Evolutionary conservation across 2,329 filamentous ascomycete species (phyloP).

Genomic region (Ceratocystis lukuohia): DNA sequence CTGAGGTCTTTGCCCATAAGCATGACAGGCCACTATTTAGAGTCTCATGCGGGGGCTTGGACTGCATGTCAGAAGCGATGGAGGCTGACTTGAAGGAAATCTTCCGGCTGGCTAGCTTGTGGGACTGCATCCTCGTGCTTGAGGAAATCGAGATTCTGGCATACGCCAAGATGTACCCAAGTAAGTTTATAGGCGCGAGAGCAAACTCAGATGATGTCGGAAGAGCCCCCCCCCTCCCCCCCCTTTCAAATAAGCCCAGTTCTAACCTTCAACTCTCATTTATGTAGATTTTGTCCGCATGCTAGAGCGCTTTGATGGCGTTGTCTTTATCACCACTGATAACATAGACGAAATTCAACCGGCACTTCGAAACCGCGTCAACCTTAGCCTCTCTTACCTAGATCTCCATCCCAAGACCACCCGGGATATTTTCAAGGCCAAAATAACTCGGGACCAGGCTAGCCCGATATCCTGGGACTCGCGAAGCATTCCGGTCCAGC

Average conservation of each 20-base stretch:
- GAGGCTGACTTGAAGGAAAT: not conserved
- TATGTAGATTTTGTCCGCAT: not conserved
- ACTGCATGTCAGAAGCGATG: not conserved
- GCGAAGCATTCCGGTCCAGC: not conserved
- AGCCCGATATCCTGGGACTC: not conserved
- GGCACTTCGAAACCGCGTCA: not conserved
- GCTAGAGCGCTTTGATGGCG: not conserved
- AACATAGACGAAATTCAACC: not conserved
- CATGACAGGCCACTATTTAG: constrained; percentile 33
- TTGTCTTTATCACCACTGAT: not conserved
- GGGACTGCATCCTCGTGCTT: not conserved
- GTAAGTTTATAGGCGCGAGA: not conserved
- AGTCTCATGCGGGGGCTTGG: not conserved
- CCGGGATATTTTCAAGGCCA: not conserved
- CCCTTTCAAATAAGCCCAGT: not conserved
- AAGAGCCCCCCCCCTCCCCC: not conserved
- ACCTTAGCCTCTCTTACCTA: not conserved
- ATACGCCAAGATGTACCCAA: not conserved
- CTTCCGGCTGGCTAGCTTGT: not conserved
- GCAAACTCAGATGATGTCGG: too few species aligned
- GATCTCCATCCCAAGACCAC: not conserved
- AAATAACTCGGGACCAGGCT: not conserved
- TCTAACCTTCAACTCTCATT: not conserved
- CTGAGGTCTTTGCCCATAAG: constrained; percentile 31
- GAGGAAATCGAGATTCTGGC: not conserved